A percentile compares a stretch with the other conserved stretches of the same genome.
Conservation (phyloP, 768 basidiomycete species). For the Phanerochaete carnosa region DNA sequence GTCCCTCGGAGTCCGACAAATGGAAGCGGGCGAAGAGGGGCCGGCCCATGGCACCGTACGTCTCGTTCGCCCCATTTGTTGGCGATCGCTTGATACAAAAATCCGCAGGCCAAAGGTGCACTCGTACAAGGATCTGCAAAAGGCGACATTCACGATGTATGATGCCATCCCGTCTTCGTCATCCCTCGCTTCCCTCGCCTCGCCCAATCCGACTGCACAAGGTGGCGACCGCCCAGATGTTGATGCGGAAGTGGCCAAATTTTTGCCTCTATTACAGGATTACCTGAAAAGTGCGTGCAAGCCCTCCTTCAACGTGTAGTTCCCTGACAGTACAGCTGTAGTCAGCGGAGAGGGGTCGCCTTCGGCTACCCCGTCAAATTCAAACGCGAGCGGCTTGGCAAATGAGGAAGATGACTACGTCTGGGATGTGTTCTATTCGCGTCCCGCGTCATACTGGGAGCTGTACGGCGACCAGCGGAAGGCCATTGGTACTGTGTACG, state of each 20-base stretch:
- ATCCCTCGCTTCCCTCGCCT: not conserved
- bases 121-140: conserved; percentile 45
- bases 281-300: conserved; percentile 53
- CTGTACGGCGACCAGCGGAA: conserved; percentile 50
- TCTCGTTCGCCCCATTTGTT: not conserved
- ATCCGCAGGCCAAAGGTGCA: conserved; percentile 50
- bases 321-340: not conserved
- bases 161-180: conserved; percentile 53
- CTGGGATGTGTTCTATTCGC: conserved; percentile 81
- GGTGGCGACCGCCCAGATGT: conserved; percentile 12
- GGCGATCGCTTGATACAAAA: not conserved
- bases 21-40: not conserved
- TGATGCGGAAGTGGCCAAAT: conserved; percentile 72
- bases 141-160: conserved; percentile 51
- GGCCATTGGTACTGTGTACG: conserved; percentile 64
- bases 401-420: conserved; percentile 58
- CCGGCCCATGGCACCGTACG: conserved; percentile 25
- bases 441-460: conserved; percentile 55
- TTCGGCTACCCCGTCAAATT: not conserved
- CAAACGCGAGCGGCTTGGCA: not conserved
- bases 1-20: not conserved
- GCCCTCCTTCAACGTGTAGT: not conserved
- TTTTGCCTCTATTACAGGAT: conserved; percentile 72
- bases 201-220: not conserved
- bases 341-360: not conserved